These are phyloP conservation scores for Phanerodontia chrysosporium DNA, from an alignment of 768 basidiomycete species.

Conservation along the genomic window DNA sequence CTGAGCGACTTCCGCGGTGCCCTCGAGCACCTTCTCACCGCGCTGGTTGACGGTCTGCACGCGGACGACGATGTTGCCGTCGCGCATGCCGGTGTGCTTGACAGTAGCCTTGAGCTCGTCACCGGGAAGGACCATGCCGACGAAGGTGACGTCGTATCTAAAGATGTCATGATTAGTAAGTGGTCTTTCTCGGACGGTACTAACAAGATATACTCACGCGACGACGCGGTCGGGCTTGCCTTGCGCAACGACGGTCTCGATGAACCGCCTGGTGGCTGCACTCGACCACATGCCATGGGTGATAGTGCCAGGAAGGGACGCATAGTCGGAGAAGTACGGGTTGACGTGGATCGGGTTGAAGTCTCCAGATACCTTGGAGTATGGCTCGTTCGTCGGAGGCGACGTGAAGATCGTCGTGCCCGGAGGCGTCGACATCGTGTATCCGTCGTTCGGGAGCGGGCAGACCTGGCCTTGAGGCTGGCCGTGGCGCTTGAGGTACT, in stretches of 20 bases:
- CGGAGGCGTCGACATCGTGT: slow-evolving; percentile 67
- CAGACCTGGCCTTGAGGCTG: slow-evolving; percentile 68
- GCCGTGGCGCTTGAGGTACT: slow-evolving; percentile 92
- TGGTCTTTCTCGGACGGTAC: not conserved
- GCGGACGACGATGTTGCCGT: slow-evolving; percentile 89
- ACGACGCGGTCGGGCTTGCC: slow-evolving; percentile 89
- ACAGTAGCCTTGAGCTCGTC: slow-evolving; percentile 85
- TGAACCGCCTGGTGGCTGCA: slow-evolving; percentile 87
- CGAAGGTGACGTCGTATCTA: slow-evolving; percentile 92
- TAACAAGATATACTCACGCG: slow-evolving; percentile 49
- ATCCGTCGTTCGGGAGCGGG: slow-evolving; percentile 82
- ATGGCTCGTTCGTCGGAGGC: slow-evolving; percentile 91
- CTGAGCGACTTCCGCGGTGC: slow-evolving; percentile 90
- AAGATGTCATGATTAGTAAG: slow-evolving; percentile 9
- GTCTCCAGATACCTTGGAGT: slow-evolving; percentile 93
- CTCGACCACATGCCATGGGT: slow-evolving; percentile 98
- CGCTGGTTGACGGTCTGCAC: slow-evolving; percentile 80
- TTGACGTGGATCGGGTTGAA: slow-evolving; percentile 99
- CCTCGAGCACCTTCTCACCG: slow-evolving; percentile 90
- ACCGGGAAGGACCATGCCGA: slow-evolving; percentile 93
- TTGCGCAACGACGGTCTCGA: slow-evolving; percentile 92
- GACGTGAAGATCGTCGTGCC: slow-evolving; percentile 68
- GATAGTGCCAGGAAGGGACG: slow-evolving; percentile 90
- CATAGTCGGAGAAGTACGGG: slow-evolving; percentile 95
- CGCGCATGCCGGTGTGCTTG: slow-evolving; percentile 86